A percentile compares a stretch with the other conserved stretches of the same genome.
Evolutionary conservation across 805 yeast genomes (phyloP).

Genomic region (Debaryomyces hansenii): DNA sequence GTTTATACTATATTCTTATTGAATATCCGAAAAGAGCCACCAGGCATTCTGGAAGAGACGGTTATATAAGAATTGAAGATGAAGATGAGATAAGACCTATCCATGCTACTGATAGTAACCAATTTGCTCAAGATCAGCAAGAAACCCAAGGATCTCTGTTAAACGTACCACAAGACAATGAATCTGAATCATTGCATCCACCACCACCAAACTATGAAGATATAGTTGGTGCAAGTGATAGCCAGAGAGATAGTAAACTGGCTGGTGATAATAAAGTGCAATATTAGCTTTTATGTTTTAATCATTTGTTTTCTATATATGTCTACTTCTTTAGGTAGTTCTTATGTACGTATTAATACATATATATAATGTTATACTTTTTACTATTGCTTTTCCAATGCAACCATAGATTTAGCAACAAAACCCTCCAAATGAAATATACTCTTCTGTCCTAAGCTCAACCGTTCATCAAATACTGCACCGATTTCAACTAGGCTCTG

Average conservation of each 20-base stretch:
- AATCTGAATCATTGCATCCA: background rate
- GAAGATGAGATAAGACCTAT: conserved; percentile 17
- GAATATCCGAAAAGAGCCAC: conserved; percentile 12
- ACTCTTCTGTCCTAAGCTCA: conserved; percentile 82
- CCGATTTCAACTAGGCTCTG: conserved; percentile 56
- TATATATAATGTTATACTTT: background rate
- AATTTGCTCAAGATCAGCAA: background rate
- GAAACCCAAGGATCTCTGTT: too few species aligned
- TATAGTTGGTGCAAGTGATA: conserved; percentile 14
- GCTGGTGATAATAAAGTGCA: conserved; percentile 34
- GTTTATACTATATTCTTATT: conserved; percentile 27
- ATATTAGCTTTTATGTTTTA: conserved; percentile 9
- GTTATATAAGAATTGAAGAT: conserved; percentile 20
- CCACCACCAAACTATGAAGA: conserved; percentile 28
- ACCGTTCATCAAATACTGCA: conserved; percentile 78
- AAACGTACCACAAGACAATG: too few species aligned
- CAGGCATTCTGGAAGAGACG: conserved; percentile 7
- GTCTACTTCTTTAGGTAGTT: background rate
- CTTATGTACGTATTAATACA: background rate
- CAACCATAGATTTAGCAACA: conserved; percentile 83
- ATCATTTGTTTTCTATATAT: background rate
- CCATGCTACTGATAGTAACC: background rate
- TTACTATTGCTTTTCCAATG: conserved; percentile 43
- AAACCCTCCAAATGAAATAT: conserved; percentile 96
- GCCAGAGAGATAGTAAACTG: background rate